Evolutionary conservation across 1,284 basidiomycete species (phyloP).

Genomic region (Meripilus lineatus): DNA sequence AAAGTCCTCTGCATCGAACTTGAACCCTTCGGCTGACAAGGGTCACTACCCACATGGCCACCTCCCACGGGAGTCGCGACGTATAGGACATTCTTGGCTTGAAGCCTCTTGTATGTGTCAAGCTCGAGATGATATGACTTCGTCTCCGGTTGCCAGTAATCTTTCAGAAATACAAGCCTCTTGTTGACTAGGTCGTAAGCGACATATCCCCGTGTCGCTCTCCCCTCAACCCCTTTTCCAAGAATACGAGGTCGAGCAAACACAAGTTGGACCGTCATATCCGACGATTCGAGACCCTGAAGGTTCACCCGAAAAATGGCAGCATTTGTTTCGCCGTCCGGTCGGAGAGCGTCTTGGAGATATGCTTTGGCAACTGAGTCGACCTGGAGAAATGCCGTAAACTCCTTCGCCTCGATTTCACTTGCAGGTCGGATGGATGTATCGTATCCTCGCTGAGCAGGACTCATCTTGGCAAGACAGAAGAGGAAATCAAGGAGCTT

Average conservation of each 20-base stretch:
- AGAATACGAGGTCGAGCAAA: neutral
- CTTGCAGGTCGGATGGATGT: neutral
- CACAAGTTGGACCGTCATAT: neutral
- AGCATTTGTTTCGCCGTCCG: neutral
- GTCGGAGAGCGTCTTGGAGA: no score
- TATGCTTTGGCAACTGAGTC: neutral
- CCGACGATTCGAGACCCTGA: no score
- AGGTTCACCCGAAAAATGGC: neutral
- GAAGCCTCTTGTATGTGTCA: neutral
- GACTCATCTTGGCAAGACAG: neutral
- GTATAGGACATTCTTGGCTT: neutral
- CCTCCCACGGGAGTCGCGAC: slow-evolving; percentile 26
- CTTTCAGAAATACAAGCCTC: slow-evolving; percentile 2
- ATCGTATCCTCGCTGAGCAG: neutral
- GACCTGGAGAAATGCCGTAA: neutral
- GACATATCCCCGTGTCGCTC: slow-evolving; percentile 1
- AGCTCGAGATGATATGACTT: neutral
- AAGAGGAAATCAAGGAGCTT: neutral
- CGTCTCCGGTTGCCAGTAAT: neutral
- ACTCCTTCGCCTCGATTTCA: neutral
- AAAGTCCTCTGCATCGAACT: neutral
- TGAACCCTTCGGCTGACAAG: neutral
- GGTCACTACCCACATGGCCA: neutral
- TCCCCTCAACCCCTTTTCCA: neutral
- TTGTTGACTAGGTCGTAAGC: neutral